Base-by-base conservation (phyloP, 345 rosid genomes). In the Ceriops decandra region DNA sequence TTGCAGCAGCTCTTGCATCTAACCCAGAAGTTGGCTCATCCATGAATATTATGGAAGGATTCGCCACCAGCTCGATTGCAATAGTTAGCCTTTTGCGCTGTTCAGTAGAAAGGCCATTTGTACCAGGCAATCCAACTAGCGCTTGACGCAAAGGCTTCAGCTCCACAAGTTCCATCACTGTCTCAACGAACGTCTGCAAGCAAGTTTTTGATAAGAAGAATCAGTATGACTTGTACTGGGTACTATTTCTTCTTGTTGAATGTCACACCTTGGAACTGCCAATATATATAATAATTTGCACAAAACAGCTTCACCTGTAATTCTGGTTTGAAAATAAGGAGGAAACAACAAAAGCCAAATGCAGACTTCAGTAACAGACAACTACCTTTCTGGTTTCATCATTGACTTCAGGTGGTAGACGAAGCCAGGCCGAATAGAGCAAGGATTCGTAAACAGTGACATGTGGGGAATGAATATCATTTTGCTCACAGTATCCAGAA, bases 11-110 rank as follows among this genome's bases (percentile, higher is more conserved):
- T 79, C 96, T 78, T 53, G 96, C 96, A 72, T 90, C 96, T 31
- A 90, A 80, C 30, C 96, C 96, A 46, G 96, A 90, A 69, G 96
- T 90, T 68, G 95, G 96, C 74, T 90, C 95, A 24, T 90, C 96
- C 96, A 90, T 90, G 79, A 90, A 90, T 64, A 88, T 86, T 58
- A 88, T 88, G 9, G 95, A 90, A 8, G 97, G 95, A 72, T 90
- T 90, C 21, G 95, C 92, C 68, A 90, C 97, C 5, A 88, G 86
- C 88, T 90, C 95, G 31, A 88, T 89, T 0, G 97, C 97, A 20
- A 88, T 88, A n/a, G 97, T 90, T 9, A 90, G 84, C 80, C 97
- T 84, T 73, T 90, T 90, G 56, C 97, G 85, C 57, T 90, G 92
- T 80, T 90, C 95, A 0, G 88, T 86, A 32, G 97, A 90, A 22